Evolutionary conservation across 495 filamentous ascomycete species (phyloP).

Genomic region (Hypomontagnella submonticulosa): DNA sequence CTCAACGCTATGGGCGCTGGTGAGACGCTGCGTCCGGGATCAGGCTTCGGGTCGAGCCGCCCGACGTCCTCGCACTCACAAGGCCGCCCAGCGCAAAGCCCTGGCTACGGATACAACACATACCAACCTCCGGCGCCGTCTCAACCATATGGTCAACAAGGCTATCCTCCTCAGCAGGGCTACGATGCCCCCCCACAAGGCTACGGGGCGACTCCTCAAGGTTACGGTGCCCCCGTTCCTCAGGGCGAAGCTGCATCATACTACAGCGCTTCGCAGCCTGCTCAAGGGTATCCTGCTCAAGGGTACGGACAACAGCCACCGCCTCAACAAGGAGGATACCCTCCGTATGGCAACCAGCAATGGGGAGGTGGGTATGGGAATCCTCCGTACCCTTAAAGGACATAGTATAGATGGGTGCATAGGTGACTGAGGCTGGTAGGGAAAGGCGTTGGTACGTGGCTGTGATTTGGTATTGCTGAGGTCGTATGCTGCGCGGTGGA

Average conservation of each 20-base stretch:
- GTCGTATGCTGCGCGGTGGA: not conserved
- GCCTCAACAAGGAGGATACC: constrained; percentile 37
- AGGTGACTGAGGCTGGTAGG: not conserved
- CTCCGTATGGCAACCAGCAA: constrained; percentile 42
- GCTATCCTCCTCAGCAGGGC: constrained; percentile 25
- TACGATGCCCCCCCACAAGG: constrained; percentile 29
- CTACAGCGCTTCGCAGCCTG: constrained; percentile 23
- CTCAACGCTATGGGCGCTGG: constrained; percentile 50
- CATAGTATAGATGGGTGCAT: not conserved
- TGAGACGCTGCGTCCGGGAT: constrained; percentile 20
- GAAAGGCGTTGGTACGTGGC: constrained; percentile 13
- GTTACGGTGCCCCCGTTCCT: no score
- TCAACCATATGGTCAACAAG: constrained; percentile 31
- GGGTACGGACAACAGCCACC: constrained; percentile 38
- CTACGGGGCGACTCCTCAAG: constrained; percentile 29
- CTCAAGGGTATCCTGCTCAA: constrained; percentile 32
- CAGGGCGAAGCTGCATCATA: constrained; percentile 45
- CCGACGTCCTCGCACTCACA: constrained; percentile 35
- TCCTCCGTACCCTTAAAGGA: constrained; percentile 26
- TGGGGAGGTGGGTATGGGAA: constrained; percentile 41
- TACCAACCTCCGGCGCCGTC: constrained; percentile 28
- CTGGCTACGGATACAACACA: constrained; percentile 28
- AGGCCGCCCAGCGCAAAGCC: constrained; percentile 15
- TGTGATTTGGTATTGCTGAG: not conserved
- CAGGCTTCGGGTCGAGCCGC: constrained; percentile 34